phyloP scores from a whole-genome alignment of 2,329 filamentous ascomycete species.

The Claviceps cyperi region DNA sequence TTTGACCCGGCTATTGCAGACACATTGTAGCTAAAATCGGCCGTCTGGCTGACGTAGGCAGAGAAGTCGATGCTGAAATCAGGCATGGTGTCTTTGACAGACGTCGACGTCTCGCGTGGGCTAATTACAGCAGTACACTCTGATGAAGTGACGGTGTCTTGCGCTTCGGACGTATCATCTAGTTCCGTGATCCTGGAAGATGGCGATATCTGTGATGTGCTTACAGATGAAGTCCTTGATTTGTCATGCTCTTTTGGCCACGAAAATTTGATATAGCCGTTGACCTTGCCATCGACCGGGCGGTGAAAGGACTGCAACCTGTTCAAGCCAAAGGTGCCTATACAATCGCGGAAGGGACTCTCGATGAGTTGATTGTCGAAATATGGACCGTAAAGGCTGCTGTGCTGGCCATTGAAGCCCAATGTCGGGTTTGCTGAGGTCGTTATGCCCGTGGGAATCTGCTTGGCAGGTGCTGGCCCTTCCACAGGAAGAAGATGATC shows the following conservation, averaged over 20 bases:
- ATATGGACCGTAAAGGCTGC: not conserved
- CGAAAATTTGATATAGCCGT: slow-evolving; percentile 25
- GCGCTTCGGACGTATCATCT: not conserved
- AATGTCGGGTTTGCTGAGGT: not conserved
- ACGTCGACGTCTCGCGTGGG: not conserved
- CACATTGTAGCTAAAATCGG: no score
- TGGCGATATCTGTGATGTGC: not conserved
- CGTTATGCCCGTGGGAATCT: not conserved
- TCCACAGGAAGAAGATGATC: not conserved
- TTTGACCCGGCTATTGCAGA: not conserved
- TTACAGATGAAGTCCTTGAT: not conserved
- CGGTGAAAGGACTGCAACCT: slow-evolving; percentile 14
- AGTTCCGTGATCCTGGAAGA: slow-evolving; percentile 2
- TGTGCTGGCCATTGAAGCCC: not conserved
- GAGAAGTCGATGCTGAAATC: not conserved
- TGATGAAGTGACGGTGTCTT: not conserved
- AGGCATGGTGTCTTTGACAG: not conserved
- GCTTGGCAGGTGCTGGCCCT: not conserved
- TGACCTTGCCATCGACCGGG: slow-evolving; percentile 20
- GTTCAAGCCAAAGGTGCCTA: slow-evolving; percentile 15
- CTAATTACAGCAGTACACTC: not conserved
- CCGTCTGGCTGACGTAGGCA: not conserved
- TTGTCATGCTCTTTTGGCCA: slow-evolving; percentile 14
- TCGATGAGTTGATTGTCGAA: slow-evolving; percentile 4
- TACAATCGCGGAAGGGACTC: slow-evolving; percentile 20